Conservation (phyloP, 805 yeast species). For the Scheffersomyces amazonensis region DNA sequence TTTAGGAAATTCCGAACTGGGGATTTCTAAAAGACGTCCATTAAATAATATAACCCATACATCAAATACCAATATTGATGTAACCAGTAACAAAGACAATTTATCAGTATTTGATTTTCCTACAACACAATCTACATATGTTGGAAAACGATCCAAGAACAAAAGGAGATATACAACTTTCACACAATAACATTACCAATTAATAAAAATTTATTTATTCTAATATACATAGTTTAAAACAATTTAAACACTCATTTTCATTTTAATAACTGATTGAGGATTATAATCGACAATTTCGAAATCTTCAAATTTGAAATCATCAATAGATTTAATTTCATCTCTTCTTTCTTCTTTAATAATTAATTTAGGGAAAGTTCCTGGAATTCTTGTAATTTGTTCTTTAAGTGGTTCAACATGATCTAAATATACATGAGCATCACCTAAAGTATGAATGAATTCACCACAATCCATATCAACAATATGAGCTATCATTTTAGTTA, state of each 20-base stretch:
- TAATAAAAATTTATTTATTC: not conserved
- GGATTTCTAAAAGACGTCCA: constrained; percentile 11
- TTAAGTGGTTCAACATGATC: constrained; percentile 92
- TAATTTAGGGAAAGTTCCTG: constrained; percentile 79
- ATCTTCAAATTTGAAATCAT: constrained; percentile 86
- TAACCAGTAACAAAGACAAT: constrained; percentile 12
- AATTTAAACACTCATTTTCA: constrained; percentile 92
- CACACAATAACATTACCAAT: not conserved
- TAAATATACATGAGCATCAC: constrained; percentile 93
- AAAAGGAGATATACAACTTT: constrained; percentile 5
- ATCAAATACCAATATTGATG: not conserved
- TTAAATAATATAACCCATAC: constrained; percentile 27
- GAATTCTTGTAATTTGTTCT: constrained; percentile 72
- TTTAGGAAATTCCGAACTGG: not conserved
- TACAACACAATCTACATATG: constrained; percentile 6
- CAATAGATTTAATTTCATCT: constrained; percentile 58
- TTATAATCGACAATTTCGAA: constrained; percentile 77
- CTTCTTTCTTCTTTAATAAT: constrained; percentile 55
- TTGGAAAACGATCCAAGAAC: not conserved
- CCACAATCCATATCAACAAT: constrained; percentile 96
- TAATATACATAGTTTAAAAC: not conserved
- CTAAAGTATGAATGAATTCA: constrained; percentile 91
- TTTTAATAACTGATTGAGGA: constrained; percentile 80
- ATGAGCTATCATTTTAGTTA: constrained; percentile 93
- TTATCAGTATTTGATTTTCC: constrained; percentile 42